Percentiles rank a stretch among this genome's conserved stretches.
phyloP scores from a whole-genome alignment of 2,329 filamentous ascomycete genomes.

The Colletotrichum lini region DNA sequence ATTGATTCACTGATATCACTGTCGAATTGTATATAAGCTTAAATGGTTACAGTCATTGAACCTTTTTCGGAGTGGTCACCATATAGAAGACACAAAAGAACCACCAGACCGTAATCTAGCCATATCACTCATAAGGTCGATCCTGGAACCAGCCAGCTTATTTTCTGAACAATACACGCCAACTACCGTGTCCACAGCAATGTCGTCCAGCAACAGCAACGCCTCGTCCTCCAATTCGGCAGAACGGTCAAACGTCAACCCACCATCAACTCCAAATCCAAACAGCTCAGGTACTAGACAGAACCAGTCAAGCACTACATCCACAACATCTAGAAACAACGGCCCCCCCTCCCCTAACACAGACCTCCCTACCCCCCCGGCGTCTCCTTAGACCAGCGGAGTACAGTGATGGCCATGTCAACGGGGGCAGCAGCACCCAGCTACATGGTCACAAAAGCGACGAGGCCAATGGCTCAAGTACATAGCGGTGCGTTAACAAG shows the following conservation, averaged over 20 bases:
- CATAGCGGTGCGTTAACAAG: background rate
- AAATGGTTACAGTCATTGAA: background rate
- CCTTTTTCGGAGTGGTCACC: background rate
- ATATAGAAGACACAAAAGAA: background rate
- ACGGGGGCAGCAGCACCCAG: background rate
- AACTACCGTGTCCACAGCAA: no score
- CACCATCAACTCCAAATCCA: background rate
- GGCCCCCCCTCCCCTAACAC: slow-evolving; percentile 21
- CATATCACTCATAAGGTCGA: no score
- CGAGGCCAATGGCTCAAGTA: background rate
- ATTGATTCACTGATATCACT: background rate
- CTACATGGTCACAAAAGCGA: background rate
- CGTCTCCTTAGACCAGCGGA: background rate
- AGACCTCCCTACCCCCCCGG: slow-evolving; percentile 18
- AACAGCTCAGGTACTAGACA: no score
- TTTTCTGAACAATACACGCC: no score
- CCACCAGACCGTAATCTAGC: background rate
- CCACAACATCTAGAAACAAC: slow-evolving; percentile 1
- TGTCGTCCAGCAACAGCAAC: no score
- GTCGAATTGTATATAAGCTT: background rate
- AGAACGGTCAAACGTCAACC: background rate
- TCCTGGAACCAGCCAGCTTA: no score
- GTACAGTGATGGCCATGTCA: no score
- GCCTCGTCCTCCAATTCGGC: no score
- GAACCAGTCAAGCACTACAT: background rate